Conservation (phyloP, 202 grass and related monocot species). For the Setaria italica region DNA sequence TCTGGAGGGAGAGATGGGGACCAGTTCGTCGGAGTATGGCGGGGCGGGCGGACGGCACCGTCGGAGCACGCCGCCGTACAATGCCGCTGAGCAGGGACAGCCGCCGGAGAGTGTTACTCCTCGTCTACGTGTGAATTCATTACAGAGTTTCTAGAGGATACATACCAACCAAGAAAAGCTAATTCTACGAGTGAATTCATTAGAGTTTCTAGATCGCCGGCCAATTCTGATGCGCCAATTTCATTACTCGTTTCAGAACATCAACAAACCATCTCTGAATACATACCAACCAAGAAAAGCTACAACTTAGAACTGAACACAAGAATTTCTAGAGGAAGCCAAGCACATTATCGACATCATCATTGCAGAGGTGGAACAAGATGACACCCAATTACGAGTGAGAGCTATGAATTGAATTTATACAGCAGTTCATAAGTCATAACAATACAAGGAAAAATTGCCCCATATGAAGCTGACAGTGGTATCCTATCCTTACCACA, state of each 20-base stretch:
- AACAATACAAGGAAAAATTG: conserved; percentile 18
- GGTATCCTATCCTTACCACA: conserved; percentile 18
- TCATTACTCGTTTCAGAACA: background rate
- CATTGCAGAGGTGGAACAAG: background rate
- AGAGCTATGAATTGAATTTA: conserved; percentile 23
- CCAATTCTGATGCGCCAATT: background rate
- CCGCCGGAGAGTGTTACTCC: too few species aligned
- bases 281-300: too few species aligned
- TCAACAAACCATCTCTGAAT: background rate
- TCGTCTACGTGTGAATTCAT: too few species aligned
- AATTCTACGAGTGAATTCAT: too few species aligned
- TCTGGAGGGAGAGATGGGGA: too few species aligned
- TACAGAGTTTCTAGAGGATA: too few species aligned
- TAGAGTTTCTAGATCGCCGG: too few species aligned
- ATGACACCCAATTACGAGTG: background rate
- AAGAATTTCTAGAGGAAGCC: background rate
- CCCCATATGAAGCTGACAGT: conserved; percentile 14
- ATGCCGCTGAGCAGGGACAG: too few species aligned
- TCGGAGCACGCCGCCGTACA: too few species aligned
- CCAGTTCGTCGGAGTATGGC: too few species aligned
- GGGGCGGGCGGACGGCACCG: too few species aligned
- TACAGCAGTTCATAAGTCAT: conserved; percentile 32
- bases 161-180: too few species aligned
- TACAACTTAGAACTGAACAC: background rate
- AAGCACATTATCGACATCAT: background rate